Conservation (phyloP, 805 yeast genomes). For the Yarrowia sp. region DNA sequence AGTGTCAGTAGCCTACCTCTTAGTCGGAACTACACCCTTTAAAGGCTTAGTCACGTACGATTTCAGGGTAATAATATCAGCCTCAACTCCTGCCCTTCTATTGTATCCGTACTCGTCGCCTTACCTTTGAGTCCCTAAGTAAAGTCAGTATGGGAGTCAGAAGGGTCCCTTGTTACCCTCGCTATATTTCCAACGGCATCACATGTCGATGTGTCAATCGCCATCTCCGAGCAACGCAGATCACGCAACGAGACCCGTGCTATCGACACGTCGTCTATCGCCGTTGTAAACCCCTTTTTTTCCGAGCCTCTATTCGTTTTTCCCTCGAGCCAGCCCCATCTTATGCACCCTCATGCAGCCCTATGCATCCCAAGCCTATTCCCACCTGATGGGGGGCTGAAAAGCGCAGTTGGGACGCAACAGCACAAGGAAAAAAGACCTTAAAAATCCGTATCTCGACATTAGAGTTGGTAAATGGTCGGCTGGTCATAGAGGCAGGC, state of each 20-base stretch:
- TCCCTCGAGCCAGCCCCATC: constrained; percentile 19
- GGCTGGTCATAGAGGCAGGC: constrained; percentile 24
- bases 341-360: neutral
- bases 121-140: too few relatives aligned
- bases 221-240: neutral
- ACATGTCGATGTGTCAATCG: neutral
- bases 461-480: constrained; percentile 4
- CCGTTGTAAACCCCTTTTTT: neutral
- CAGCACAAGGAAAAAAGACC: neutral
- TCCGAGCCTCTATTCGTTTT: too few relatives aligned
- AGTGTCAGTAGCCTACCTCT: too few relatives aligned
- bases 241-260: constrained; percentile 7
- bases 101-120: too few relatives aligned
- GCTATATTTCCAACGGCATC: neutral
- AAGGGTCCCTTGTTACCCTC: too few relatives aligned
- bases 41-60: too few relatives aligned
- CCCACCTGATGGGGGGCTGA: constrained; percentile 26
- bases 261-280: neutral
- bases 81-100: too few relatives aligned
- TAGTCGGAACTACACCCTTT: too few relatives aligned
- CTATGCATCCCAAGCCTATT: neutral
- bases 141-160: too few relatives aligned
- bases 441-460: neutral
- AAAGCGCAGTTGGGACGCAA: constrained; percentile 15
- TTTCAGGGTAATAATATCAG: too few relatives aligned